Conservation (phyloP, 192 early-diverging fungal genomes). For the Neocallimastix lanati region DNA sequence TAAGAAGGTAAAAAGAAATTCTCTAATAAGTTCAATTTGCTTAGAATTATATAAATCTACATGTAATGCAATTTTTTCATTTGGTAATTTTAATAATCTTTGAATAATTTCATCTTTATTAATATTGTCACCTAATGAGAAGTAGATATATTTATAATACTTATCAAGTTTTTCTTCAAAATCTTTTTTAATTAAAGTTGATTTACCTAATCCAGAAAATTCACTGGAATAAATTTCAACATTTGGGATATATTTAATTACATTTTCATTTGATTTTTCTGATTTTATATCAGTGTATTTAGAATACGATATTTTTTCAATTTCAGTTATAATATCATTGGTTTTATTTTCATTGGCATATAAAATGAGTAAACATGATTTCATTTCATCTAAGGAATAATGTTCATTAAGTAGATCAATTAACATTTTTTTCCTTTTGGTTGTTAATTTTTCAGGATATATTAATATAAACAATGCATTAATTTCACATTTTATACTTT, state of each 20-base stretch:
- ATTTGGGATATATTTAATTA: neutral
- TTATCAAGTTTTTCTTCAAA: neutral
- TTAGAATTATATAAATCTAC: neutral
- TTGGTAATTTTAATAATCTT: neutral
- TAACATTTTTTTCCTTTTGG: neutral
- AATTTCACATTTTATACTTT: neutral
- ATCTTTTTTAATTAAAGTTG: neutral
- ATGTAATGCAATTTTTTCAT: neutral
- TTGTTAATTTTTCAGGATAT: neutral
- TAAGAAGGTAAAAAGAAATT: neutral
- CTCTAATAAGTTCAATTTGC: neutral
- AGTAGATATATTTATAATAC: neutral
- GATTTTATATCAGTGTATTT: neutral
- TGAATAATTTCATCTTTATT: neutral
- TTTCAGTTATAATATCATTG: neutral
- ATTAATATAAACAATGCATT: neutral
- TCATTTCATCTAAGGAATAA: neutral
- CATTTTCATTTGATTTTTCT: neutral
- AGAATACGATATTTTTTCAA: neutral
- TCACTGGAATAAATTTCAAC: neutral
- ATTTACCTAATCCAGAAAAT: neutral
- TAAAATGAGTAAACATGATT: neutral
- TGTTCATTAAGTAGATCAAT: neutral
- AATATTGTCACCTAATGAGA: neutral
- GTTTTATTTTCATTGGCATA: neutral